Conservation (phyloP, 1,139 yeast genomes). For the Blastobotrys ciferrii region DNA sequence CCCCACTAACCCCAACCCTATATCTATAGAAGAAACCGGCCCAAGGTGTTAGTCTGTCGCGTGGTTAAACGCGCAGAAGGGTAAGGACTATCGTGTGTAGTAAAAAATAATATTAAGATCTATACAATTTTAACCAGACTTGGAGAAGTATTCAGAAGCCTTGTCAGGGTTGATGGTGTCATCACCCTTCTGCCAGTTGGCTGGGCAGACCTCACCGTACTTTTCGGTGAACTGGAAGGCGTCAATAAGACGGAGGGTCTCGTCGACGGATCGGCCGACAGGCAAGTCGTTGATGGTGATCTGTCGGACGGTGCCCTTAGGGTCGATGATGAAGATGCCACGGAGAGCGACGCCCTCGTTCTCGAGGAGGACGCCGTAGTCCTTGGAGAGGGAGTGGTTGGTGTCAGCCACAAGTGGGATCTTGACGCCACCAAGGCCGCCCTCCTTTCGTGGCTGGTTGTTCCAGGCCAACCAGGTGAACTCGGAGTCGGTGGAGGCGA, state of each 20-base stretch:
- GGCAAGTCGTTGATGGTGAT: slow-evolving; percentile 96
- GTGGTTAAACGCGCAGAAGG: too few species aligned
- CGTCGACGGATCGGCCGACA: slow-evolving; percentile 98
- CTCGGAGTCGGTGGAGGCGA: slow-evolving; percentile 98
- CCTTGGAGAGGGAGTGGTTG: slow-evolving; percentile 90
- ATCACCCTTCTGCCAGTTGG: slow-evolving; percentile 98
- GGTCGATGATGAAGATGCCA: slow-evolving; percentile 97
- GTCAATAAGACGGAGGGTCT: slow-evolving; percentile 93
- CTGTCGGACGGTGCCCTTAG: slow-evolving; percentile 91
- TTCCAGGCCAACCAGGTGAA: slow-evolving; percentile 98
- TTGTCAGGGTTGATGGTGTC: slow-evolving; percentile 83
- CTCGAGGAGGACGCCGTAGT: slow-evolving; percentile 95
- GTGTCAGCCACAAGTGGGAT: slow-evolving; percentile 95
- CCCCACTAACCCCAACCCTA: too few species aligned
- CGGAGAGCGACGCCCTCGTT: slow-evolving; percentile 96
- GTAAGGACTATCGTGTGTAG: too few species aligned
- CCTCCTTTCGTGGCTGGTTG: slow-evolving; percentile 92
- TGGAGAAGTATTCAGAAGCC: slow-evolving; percentile 78
- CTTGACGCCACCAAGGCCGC: slow-evolving; percentile 94
- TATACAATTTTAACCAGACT: slow-evolving; percentile 42
- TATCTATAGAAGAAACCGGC: too few species aligned
- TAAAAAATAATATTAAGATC: not conserved
- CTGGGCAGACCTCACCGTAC: slow-evolving; percentile 98
- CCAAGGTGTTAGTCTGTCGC: too few species aligned
- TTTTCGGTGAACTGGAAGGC: slow-evolving; percentile 99